phyloP scores from a whole-genome alignment of 495 filamentous ascomycete species.

The Umbilicaria muhlenbergii region DNA sequence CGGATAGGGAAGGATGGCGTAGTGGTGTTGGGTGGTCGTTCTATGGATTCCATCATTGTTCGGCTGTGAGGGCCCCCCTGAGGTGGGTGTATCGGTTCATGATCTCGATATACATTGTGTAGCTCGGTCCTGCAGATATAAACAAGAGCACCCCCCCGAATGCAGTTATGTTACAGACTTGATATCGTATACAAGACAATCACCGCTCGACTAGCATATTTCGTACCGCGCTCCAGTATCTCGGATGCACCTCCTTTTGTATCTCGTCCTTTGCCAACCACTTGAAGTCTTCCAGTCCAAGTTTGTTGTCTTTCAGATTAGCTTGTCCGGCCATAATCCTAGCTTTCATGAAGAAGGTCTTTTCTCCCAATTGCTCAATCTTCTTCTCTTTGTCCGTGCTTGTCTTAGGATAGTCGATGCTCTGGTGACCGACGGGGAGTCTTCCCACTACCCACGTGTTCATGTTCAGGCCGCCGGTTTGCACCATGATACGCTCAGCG shows the following conservation, averaged over 20 bases:
- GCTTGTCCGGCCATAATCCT: slow-evolving; percentile 95
- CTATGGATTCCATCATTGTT: too few species aligned
- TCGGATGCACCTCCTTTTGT: slow-evolving; percentile 35
- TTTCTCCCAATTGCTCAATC: slow-evolving; percentile 43
- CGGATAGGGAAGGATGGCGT: too few species aligned
- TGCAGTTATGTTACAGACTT: not conserved
- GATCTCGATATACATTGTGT: too few species aligned
- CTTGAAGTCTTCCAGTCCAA: slow-evolving; percentile 66
- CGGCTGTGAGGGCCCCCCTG: too few species aligned
- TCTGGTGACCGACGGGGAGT: slow-evolving; percentile 70
- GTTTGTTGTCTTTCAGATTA: slow-evolving; percentile 54
- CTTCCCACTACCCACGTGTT: slow-evolving; percentile 96
- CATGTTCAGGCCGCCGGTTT: slow-evolving; percentile 84
- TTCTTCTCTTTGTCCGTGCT: slow-evolving; percentile 17
- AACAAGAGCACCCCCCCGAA: too few species aligned
- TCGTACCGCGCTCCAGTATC: slow-evolving; percentile 59
- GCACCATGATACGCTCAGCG: slow-evolving; percentile 58
- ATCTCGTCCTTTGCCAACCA: slow-evolving; percentile 91
- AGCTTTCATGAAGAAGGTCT: slow-evolving; percentile 89
- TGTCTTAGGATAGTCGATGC: slow-evolving; percentile 25
- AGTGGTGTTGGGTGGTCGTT: too few species aligned
- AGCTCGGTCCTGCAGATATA: too few species aligned
- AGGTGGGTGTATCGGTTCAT: too few species aligned
- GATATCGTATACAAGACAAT: slow-evolving; percentile 2
- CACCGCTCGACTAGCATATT: slow-evolving; percentile 68